Evolutionary conservation across 441 rosid species (phyloP), one percentile per base, ranked within the genome.

Genomic region (Isatis lusitanica): DNA sequence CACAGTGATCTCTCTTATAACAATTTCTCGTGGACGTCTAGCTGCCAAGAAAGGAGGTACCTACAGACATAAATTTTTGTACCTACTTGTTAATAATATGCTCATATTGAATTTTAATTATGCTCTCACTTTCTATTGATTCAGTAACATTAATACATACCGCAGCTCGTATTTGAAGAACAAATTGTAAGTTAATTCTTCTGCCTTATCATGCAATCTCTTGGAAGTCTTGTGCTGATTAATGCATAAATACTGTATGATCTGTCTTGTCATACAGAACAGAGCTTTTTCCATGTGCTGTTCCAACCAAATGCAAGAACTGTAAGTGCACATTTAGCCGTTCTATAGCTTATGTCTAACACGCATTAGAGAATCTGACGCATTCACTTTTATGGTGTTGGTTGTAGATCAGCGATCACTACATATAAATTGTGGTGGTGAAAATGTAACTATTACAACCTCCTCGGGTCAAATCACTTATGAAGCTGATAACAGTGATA

Each of bases 1-100:
- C n/a, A n/a, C 90, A 90, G 98, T 56, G 98, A 91, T 78, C 84
- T 93, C 62, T 89, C 98, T 9, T 88, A 85, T 77, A 93, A 93
- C 68, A 75, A 87, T 81, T 91, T 93, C 58, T 64, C 82, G 7
- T 59, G 85, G 78, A 3, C 82, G 64, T 24, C 81, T 74, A 43
- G 80, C 78, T 93, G 98, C 80, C 78, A 7, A 43, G 84, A 74
- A 56, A 81, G 79, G 77, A 62, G 76, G 95, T 56, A 56, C 33
- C 0, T 26, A 26, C 28, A 26, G 2, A 26, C 2, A 26, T 1
- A 26, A 26, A 26, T 1, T 0, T 26, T 21, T 1, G 28, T 26
- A 1, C 28, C 28, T 26, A 26, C 3, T 3, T 26, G 28, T 26
- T 26, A 1, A 26, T 26, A 30, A 56, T 24, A 6, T 35, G 59